These are phyloP conservation scores for Rhizopus sp. DNA, from an alignment of 371 early-diverging fungal genomes.

Conservation along the genomic window DNA sequence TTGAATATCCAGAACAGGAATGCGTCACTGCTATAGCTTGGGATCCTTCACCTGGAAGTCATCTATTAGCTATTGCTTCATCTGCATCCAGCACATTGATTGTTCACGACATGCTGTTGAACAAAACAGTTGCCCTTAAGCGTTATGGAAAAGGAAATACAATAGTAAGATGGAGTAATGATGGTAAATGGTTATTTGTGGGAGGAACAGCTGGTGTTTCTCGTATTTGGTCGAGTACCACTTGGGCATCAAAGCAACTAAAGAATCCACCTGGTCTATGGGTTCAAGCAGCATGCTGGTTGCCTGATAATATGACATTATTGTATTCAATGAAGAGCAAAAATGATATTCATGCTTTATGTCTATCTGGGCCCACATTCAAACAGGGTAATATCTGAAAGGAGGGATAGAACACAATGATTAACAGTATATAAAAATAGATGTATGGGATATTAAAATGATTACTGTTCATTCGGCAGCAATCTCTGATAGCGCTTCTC, in stretches of 20 bases:
- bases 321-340: conserved; percentile 44
- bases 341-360: conserved; percentile 32
- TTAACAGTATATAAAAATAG: not conserved
- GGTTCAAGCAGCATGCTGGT: conserved; percentile 52
- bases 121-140: conserved; percentile 32
- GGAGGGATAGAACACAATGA: not conserved
- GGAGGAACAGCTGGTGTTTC: conserved; percentile 35
- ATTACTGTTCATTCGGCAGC: conserved; percentile 1
- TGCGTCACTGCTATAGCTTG: conserved; percentile 45
- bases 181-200: conserved; percentile 44
- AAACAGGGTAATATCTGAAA: conserved; percentile 14
- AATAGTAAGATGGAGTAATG: conserved; percentile 48
- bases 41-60: conserved; percentile 50
- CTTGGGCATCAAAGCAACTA: conserved; percentile 35
- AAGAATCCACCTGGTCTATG: conserved; percentile 44
- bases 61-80: conserved; percentile 39
- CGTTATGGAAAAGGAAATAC: conserved; percentile 38
- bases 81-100: conserved; percentile 27
- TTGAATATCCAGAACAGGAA: conserved; percentile 26
- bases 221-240: conserved; percentile 46
- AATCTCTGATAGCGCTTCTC: not conserved
- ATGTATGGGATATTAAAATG: conserved; percentile 14
- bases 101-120: conserved; percentile 35
- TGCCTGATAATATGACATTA: conserved; percentile 38
- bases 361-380: conserved; percentile 16